A percentile compares a stretch with the other conserved stretches of the same genome.
These are phyloP conservation scores for Baorangia bicolor DNA, from an alignment of 768 basidiomycete genomes.

Conservation along the genomic window DNA sequence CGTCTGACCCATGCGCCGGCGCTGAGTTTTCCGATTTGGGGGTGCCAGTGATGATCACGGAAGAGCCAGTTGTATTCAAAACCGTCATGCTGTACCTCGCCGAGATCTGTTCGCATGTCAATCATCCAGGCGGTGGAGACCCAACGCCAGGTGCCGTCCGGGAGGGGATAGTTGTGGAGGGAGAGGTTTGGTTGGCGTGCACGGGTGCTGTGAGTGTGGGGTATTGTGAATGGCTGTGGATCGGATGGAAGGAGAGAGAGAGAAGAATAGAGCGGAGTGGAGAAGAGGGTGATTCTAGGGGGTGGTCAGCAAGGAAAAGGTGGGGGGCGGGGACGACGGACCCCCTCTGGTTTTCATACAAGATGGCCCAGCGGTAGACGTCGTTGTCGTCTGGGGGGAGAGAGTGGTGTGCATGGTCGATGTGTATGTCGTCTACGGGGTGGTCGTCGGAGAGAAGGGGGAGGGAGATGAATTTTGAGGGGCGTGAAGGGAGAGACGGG, in stretches of 20 bases:
- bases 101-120: slow-evolving; percentile 77
- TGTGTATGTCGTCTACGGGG: slow-evolving; percentile 27
- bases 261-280: slow-evolving; percentile 68
- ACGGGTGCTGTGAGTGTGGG: slow-evolving; percentile 39
- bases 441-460: not conserved
- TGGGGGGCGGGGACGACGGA: slow-evolving; percentile 29
- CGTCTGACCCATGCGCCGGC: slow-evolving; percentile 75
- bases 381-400: slow-evolving; percentile 40
- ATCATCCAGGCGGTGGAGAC: slow-evolving; percentile 82
- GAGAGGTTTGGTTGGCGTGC: slow-evolving; percentile 54
- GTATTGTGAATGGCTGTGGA: slow-evolving; percentile 71
- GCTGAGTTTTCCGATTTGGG: slow-evolving; percentile 56
- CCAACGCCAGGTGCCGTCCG: slow-evolving; percentile 82
- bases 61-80: slow-evolving; percentile 88
- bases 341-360: slow-evolving; percentile 88
- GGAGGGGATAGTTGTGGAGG: slow-evolving; percentile 65
- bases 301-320: slow-evolving; percentile 4
- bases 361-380: slow-evolving; percentile 70
- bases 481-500: slow-evolving; percentile 35
- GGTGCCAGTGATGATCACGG: slow-evolving; percentile 62
- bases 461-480: not conserved
- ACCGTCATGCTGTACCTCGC: slow-evolving; percentile 77
- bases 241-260: slow-evolving; percentile 69
- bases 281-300: slow-evolving; percentile 64
- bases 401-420: slow-evolving; percentile 28